Evolutionary conservation across 2,329 filamentous ascomycete genomes (phyloP), one percentile per base, ranked within the genome.

Genomic region (Aureobasidium sp.): DNA sequence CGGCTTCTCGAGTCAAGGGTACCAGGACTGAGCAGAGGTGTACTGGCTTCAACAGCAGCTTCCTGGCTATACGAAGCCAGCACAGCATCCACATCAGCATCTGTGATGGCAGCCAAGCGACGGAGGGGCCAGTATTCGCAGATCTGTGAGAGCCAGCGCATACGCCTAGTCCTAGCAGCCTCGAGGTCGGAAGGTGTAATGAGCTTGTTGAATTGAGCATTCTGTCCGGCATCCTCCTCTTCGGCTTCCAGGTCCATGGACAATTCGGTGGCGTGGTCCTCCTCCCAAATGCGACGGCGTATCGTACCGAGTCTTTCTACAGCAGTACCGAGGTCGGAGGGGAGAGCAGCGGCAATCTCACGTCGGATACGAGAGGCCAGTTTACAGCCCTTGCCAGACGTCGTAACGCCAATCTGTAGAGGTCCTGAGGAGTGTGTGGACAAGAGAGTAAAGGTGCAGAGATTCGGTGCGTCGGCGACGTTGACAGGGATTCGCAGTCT

Each of bases 81-180:
- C 0, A 97, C 84, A 14, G 77, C 74, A 17, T 90, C 85, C 7
- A 97, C 86, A 67, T 97, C 92, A 9, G 82, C 82, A 69, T 96
- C 90, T 3, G 84, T 87, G 65, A 97, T 87, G 44, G 82, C 81
- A 8, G 91, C 91, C 1, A 99, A 82, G 20, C 89, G 85, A 65
- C 86, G 87, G 29, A 99, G 80, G 1, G 94, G 92, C 94, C 94
- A 99, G 76, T 99, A 99, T 78, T 99, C 94, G 80, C 94, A 99
- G 58, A 99, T 91, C 73, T 99, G 94, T 22, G 89, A 85, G 1
- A 99, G 80, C 94, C 94, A 99, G 63, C 94, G 84, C 80, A 96
- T 92, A 57, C 94, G 84, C 64, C 93, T 82, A 25, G 84, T 91
- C 71, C 91, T 91, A 17, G 86, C 84, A 3, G 87, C 87, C 64